Percentiles rank a stretch among this genome's conserved stretches.
Evolutionary conservation across 768 basidiomycete species (phyloP).

Genomic region (Pholiota microspora): DNA sequence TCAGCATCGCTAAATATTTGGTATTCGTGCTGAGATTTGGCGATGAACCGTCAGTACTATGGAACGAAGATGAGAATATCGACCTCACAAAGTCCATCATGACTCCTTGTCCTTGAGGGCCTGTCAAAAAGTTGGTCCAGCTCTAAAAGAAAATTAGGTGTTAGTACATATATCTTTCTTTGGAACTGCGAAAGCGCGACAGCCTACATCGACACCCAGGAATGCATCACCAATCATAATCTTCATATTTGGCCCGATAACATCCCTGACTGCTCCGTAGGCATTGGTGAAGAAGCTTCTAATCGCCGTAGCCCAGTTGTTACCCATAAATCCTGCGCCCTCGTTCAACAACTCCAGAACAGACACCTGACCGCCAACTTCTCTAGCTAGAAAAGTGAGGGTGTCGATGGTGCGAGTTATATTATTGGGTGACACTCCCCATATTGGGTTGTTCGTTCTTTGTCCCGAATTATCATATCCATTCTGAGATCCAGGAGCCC

Average conservation of each 20-base stretch:
- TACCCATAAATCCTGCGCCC: slow-evolving; percentile 51
- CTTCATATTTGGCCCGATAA: slow-evolving; percentile 42
- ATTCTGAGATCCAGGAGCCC: slow-evolving; percentile 63
- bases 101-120: slow-evolving; percentile 51
- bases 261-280: slow-evolving; percentile 55
- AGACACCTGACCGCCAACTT: slow-evolving; percentile 56
- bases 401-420: slow-evolving; percentile 56
- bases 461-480: slow-evolving; percentile 80
- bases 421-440: slow-evolving; percentile 52
- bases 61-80: neutral
- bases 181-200: no score
- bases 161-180: no score
- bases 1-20: slow-evolving; percentile 67
- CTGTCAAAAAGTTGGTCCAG: slow-evolving; percentile 60
- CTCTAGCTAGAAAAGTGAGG: slow-evolving; percentile 49
- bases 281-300: slow-evolving; percentile 59
- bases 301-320: slow-evolving; percentile 40
- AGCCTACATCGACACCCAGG: slow-evolving; percentile 49
- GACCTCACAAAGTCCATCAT: slow-evolving; percentile 62
- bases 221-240: slow-evolving; percentile 78
- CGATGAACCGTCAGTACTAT: neutral
- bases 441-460: slow-evolving; percentile 50
- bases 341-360: slow-evolving; percentile 73
- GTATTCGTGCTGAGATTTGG: slow-evolving; percentile 55
- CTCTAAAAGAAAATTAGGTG: slow-evolving; percentile 31